A percentile compares a stretch with the other conserved stretches of the same genome.
Evolutionary conservation across 768 basidiomycete genomes (phyloP).

Genomic region (Rhodocollybia butyracea): DNA sequence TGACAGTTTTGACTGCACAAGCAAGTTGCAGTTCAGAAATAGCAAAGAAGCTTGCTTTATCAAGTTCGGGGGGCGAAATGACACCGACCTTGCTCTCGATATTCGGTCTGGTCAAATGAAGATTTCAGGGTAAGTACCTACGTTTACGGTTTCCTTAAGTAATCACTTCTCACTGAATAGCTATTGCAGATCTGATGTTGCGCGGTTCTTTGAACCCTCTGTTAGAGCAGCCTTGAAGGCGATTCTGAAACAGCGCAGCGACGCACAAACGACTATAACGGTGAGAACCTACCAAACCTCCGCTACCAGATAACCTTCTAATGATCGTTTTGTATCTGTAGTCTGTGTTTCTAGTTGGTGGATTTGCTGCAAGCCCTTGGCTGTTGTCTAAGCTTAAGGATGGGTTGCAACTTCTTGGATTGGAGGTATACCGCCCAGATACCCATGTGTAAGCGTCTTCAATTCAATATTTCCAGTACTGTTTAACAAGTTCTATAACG

Average conservation of each 20-base stretch:
- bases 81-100: conserved; percentile 33
- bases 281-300: conserved; percentile 19
- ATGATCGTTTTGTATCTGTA: conserved; percentile 9
- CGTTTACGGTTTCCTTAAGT: not conserved
- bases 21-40: conserved; percentile 42
- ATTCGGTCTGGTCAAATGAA: conserved; percentile 38
- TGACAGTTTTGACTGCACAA: conserved; percentile 33
- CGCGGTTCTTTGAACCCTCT: conserved; percentile 41
- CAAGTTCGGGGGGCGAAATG: conserved; percentile 37
- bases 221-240: conserved; percentile 32
- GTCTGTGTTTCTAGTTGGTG: conserved; percentile 49
- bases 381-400: conserved; percentile 38
- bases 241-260: conserved; percentile 28
- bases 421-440: conserved; percentile 41
- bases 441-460: conserved; percentile 38
- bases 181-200: conserved; percentile 23
- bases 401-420: conserved; percentile 28
- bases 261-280: conserved; percentile 26
- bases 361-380: conserved; percentile 50
- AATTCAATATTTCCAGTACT: not conserved
- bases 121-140: conserved; percentile 27
- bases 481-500: not conserved
- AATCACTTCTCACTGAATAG: not conserved
- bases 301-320: not conserved
- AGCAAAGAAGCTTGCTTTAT: conserved; percentile 34